Conservation (phyloP, 2,329 filamentous ascomycete genomes). For the Cordyceps pruinosa region DNA sequence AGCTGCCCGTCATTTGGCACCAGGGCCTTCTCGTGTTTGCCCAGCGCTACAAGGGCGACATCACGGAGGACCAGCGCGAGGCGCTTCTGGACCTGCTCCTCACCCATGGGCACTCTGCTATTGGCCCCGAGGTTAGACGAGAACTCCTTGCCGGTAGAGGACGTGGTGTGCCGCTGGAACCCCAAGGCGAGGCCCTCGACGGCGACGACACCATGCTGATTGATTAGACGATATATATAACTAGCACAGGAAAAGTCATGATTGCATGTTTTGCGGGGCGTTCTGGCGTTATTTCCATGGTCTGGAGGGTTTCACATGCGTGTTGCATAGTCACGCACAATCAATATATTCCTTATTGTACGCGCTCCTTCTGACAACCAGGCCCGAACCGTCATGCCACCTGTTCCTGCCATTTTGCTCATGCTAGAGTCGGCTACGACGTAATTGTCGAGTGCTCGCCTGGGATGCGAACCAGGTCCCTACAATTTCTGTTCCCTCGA, state of each 20-base stretch:
- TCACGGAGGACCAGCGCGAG: conserved; percentile 91
- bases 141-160: conserved; percentile 85
- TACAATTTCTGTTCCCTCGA: not conserved
- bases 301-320: not conserved
- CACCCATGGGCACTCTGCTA: conserved; percentile 75
- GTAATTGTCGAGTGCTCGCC: not conserved
- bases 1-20: conserved; percentile 92
- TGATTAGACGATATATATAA: conserved; percentile 31
- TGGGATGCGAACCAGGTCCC: not conserved
- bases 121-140: conserved; percentile 83
- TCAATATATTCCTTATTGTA: conserved; percentile 5
- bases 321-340: not conserved
- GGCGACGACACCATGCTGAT: conserved; percentile 92
- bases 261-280: conserved; percentile 12
- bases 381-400: not conserved
- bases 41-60: conserved; percentile 89
- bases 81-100: conserved; percentile 81
- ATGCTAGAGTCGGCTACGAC: not conserved
- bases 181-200: conserved; percentile 47
- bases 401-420: not conserved
- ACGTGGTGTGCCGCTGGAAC: conserved; percentile 63
- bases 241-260: conserved; percentile 9
- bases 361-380: not conserved
- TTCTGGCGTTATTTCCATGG: conserved; percentile 13
- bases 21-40: conserved; percentile 89